Conservation (phyloP, 768 basidiomycete species). For the Tylopilus rubrobrunneus region DNA sequence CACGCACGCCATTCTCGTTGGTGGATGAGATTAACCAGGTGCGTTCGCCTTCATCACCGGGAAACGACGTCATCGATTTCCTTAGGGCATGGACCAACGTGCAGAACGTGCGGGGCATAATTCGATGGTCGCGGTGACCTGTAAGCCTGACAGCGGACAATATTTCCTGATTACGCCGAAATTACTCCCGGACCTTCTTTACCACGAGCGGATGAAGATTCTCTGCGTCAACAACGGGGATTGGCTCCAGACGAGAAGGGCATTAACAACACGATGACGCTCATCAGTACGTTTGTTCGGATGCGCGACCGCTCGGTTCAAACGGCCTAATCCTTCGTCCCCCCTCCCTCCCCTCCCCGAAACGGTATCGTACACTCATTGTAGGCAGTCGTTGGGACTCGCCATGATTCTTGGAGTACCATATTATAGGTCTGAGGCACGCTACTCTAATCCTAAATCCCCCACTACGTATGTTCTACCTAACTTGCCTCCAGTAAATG, state of each 20-base stretch:
- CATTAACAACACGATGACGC: conserved; percentile 67
- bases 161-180: conserved; percentile 99
- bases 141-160: conserved; percentile 85
- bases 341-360: too few species aligned
- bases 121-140: conserved; percentile 92
- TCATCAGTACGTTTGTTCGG: conserved; percentile 50
- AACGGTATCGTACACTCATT: not conserved
- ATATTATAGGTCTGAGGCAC: too few species aligned
- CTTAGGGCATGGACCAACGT: conserved; percentile 90
- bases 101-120: conserved; percentile 95
- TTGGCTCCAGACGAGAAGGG: conserved; percentile 77
- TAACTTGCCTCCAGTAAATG: conserved; percentile 1
- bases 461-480: not conserved
- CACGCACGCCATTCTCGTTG: conserved; percentile 92
- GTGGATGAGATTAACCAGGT: conserved; percentile 99
- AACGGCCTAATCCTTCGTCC: not conserved
- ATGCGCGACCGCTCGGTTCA: conserved; percentile 22
- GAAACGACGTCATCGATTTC: not conserved
- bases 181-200: conserved; percentile 81
- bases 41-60: conserved; percentile 4
- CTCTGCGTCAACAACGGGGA: conserved; percentile 95
- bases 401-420: too few species aligned
- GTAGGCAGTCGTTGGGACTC: not conserved
- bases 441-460: conserved; percentile 6
- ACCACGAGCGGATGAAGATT: conserved; percentile 90